These are phyloP conservation scores for Cutaneotrichosporon daszewskae DNA, from an alignment of 1,284 basidiomycete genomes.

Conservation along the genomic window DNA sequence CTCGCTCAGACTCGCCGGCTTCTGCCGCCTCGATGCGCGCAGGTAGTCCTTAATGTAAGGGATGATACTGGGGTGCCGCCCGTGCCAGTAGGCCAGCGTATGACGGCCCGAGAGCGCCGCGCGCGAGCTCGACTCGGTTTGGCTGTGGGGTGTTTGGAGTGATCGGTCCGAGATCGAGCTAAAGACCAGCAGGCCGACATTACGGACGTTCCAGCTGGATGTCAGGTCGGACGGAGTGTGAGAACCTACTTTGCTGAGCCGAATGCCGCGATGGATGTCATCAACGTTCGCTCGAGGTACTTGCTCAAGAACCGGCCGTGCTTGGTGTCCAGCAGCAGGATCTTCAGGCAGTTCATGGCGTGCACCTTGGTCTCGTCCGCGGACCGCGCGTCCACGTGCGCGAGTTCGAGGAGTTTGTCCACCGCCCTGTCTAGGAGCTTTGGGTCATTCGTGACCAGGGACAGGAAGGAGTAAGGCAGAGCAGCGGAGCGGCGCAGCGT, in stretches of 20 bases:
- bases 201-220: conserved; percentile 46
- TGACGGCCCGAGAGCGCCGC: conserved; percentile 29
- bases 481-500: conserved; percentile 46
- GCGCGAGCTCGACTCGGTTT: conserved; percentile 27
- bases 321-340: conserved; percentile 43
- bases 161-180: conserved; percentile 41
- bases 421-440: conserved; percentile 31
- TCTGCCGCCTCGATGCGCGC: neutral
- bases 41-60: conserved; percentile 30
- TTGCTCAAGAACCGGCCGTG: conserved; percentile 31
- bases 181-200: conserved; percentile 45
- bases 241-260: conserved; percentile 38
- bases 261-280: conserved; percentile 40
- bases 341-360: conserved; percentile 45
- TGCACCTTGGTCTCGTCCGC: conserved; percentile 43
- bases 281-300: conserved; percentile 40
- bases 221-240: neutral
- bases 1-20: conserved; percentile 8
- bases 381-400: conserved; percentile 25
- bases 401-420: conserved; percentile 27
- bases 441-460: conserved; percentile 34
- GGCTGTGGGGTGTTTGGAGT: conserved; percentile 25
- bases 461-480: conserved; percentile 40
- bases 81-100: conserved; percentile 34
- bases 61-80: conserved; percentile 33